phyloP scores from a whole-genome alignment of 1,284 basidiomycete genomes.

The Boletus mariae region DNA sequence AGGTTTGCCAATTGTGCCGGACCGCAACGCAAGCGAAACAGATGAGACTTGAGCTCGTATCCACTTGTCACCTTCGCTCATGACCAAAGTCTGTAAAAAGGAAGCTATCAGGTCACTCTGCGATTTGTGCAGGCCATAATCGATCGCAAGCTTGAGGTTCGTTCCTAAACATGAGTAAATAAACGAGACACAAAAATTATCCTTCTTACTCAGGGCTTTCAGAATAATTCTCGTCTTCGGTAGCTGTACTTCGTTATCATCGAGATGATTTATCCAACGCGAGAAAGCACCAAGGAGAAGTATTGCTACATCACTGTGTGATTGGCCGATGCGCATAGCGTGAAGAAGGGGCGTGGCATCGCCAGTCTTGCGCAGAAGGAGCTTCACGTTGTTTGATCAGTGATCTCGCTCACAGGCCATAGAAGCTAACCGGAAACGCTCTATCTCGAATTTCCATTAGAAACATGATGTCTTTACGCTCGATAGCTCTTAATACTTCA shows the following conservation, averaged over 20 bases:
- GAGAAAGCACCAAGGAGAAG: slow-evolving; percentile 76
- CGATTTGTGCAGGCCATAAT: slow-evolving; percentile 70
- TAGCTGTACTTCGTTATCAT: slow-evolving; percentile 64
- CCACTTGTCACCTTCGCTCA: slow-evolving; percentile 86
- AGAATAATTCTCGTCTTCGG: slow-evolving; percentile 62
- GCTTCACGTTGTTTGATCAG: slow-evolving; percentile 38
- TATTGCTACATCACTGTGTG: slow-evolving; percentile 73
- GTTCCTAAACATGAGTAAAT: slow-evolving; percentile 45
- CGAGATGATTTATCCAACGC: slow-evolving; percentile 73
- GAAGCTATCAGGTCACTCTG: slow-evolving; percentile 79
- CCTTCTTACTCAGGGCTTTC: slow-evolving; percentile 66
- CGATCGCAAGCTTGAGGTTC: slow-evolving; percentile 80
- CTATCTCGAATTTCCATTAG: slow-evolving; percentile 77
- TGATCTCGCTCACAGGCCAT: background rate
- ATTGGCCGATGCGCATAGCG: slow-evolving; percentile 73
- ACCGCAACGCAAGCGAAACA: slow-evolving; percentile 57
- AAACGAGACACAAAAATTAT: slow-evolving; percentile 1
- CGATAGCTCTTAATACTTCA: slow-evolving; percentile 71
- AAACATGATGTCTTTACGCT: slow-evolving; percentile 68
- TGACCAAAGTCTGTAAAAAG: slow-evolving; percentile 78
- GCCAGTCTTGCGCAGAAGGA: slow-evolving; percentile 69
- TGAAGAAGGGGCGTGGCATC: slow-evolving; percentile 75
- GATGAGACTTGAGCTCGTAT: slow-evolving; percentile 56
- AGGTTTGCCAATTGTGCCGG: slow-evolving; percentile 62
- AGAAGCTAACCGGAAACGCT: slow-evolving; percentile 60